Conservation (phyloP, 257 asterid species). For the Solanum chiquidenum region DNA sequence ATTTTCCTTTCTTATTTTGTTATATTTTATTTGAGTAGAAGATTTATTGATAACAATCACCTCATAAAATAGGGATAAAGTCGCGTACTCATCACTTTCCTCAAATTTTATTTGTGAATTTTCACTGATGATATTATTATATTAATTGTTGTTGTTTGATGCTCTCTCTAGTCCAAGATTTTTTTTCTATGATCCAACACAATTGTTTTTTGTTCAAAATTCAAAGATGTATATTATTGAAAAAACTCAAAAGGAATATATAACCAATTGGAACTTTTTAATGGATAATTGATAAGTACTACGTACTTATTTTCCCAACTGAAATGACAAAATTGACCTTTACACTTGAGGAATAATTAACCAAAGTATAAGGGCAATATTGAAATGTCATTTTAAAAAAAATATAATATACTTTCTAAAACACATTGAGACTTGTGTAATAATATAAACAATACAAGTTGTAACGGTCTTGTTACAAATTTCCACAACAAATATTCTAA, state of each 20-base stretch:
- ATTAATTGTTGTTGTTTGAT: neutral
- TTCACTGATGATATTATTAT: too few species aligned
- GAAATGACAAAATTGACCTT: neutral
- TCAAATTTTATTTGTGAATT: too few species aligned
- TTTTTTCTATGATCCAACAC: neutral
- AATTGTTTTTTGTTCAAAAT: too few species aligned
- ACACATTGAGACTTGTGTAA: neutral
- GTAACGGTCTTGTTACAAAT: neutral
- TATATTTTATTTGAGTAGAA: too few species aligned
- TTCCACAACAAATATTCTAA: neutral
- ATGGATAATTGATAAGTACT: neutral
- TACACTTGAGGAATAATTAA: neutral
- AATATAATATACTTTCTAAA: neutral
- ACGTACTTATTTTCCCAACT: neutral
- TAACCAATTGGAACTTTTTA: neutral
- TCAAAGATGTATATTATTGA: too few species aligned
- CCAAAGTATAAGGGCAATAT: neutral
- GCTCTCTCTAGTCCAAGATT: neutral
- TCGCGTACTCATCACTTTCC: fast-evolving
- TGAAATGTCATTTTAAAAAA: neutral
- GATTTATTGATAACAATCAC: too few species aligned
- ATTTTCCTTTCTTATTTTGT: too few species aligned
- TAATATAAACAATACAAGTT: neutral
- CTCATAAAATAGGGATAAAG: neutral
- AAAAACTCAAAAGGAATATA: neutral